Conservation (phyloP, 495 filamentous ascomycete genomes). For the Margaritispora aquatica region DNA sequence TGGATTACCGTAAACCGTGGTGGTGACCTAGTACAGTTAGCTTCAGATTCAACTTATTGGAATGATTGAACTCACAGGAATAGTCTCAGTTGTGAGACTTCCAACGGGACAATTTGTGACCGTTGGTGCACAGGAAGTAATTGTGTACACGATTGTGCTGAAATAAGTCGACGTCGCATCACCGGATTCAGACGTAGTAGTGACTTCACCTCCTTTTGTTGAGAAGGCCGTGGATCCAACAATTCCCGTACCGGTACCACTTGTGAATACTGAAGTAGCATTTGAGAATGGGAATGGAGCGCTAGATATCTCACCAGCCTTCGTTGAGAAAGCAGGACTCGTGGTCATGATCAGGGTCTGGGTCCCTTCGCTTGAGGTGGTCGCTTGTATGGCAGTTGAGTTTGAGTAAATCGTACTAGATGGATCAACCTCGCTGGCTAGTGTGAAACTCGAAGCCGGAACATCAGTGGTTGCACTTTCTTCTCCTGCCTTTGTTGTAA, state of each 20-base stretch:
- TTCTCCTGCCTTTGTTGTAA: neutral
- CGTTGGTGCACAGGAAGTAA: slow-evolving; percentile 48
- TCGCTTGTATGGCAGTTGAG: neutral
- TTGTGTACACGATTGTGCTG: slow-evolving; percentile 30
- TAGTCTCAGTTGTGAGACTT: slow-evolving; percentile 1
- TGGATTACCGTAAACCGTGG: slow-evolving; percentile 25
- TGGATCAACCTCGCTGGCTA: neutral
- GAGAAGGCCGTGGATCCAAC: neutral
- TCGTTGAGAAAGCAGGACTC: neutral
- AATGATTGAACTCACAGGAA: neutral
- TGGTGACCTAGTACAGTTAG: slow-evolving; percentile 27
- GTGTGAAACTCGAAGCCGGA: neutral
- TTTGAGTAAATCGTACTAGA: neutral
- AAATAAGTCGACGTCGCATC: neutral
- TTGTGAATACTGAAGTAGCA: neutral
- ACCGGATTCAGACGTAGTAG: neutral
- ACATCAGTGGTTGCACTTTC: neutral
- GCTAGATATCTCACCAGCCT: neutral
- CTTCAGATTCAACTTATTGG: neutral
- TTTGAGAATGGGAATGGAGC: neutral
- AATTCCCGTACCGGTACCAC: neutral
- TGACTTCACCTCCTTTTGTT: neutral
- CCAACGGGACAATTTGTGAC: slow-evolving; percentile 49
- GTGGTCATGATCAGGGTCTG: neutral
- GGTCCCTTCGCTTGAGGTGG: neutral